Conservation (phyloP, 1,284 basidiomycete species). For the Neonothopanus nambi region DNA sequence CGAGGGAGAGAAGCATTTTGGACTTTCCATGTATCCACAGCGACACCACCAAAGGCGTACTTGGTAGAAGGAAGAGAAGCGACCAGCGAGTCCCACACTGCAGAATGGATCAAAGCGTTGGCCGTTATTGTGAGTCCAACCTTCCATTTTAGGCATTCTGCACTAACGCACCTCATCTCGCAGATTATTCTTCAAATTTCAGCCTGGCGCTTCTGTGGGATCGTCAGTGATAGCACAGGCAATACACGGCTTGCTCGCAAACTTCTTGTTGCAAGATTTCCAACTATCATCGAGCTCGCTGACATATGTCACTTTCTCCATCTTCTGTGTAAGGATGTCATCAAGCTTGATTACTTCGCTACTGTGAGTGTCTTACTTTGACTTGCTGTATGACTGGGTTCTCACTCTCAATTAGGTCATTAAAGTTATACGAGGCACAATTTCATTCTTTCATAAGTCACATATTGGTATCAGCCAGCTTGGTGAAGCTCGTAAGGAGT, state of each 20-base stretch:
- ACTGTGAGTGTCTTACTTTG: constrained; percentile 20
- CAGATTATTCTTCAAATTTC: constrained; percentile 29
- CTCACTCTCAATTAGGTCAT: constrained; percentile 22
- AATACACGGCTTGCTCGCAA: constrained; percentile 29
- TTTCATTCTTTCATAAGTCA: constrained; percentile 28
- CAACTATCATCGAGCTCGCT: constrained; percentile 28
- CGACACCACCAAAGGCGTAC: constrained; percentile 13
- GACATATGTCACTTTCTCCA: constrained; percentile 33
- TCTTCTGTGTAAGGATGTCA: constrained; percentile 31
- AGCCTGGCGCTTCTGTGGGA: constrained; percentile 21
- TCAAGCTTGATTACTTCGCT: constrained; percentile 25
- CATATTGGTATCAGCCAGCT: too few species aligned
- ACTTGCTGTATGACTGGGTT: too few species aligned
- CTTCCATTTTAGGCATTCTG: constrained; percentile 2
- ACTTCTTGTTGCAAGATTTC: constrained; percentile 20
- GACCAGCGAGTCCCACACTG: constrained; percentile 23
- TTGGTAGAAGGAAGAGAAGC: constrained; percentile 24
- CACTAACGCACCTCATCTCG: constrained; percentile 4
- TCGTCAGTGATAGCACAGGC: constrained; percentile 33
- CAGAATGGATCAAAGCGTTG: constrained; percentile 22
- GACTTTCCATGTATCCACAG: constrained; percentile 26
- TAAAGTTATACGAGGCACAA: constrained; percentile 17
- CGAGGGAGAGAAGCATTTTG: constrained; percentile 21
- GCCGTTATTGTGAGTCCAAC: constrained; percentile 16
- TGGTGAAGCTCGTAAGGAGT: too few species aligned